These are phyloP conservation scores for Neoscytalidium dimidiatum DNA, from an alignment of 2,329 filamentous ascomycete genomes.

Conservation along the genomic window DNA sequence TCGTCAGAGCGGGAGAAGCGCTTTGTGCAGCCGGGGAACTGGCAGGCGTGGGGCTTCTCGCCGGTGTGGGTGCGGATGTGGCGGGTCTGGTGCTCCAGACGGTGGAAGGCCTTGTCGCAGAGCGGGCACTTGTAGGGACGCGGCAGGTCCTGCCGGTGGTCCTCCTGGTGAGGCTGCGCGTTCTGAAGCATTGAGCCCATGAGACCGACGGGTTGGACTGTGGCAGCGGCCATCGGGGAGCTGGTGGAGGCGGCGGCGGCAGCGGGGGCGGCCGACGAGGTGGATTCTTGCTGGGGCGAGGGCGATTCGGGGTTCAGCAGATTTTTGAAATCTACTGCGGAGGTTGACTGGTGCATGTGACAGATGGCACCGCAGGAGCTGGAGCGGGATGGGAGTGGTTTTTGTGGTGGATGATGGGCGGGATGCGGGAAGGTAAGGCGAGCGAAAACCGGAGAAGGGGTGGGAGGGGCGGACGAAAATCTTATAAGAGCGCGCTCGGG, in stretches of 20 bases:
- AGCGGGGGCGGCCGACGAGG: slow-evolving; percentile 3
- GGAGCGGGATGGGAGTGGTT: background rate
- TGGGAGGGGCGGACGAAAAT: slow-evolving; percentile 36
- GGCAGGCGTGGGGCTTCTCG: slow-evolving; percentile 96
- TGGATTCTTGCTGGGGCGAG: background rate
- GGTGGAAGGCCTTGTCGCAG: slow-evolving; percentile 98
- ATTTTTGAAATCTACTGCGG: slow-evolving; percentile 39
- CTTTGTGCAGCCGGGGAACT: slow-evolving; percentile 94
- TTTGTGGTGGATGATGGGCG: slow-evolving; percentile 1
- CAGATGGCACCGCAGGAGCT: slow-evolving; percentile 17
- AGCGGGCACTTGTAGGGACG: slow-evolving; percentile 98
- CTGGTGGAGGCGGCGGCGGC: background rate
- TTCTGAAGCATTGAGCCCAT: slow-evolving; percentile 63
- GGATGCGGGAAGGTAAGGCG: slow-evolving; percentile 23
- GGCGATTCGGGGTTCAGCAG: slow-evolving; percentile 38
- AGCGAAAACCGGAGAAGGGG: slow-evolving; percentile 36
- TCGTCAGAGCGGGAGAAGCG: slow-evolving; percentile 96
- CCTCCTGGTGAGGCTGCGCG: slow-evolving; percentile 43
- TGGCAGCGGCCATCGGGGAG: slow-evolving; percentile 43
- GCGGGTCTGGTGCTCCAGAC: slow-evolving; percentile 86
- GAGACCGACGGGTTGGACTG: slow-evolving; percentile 50
- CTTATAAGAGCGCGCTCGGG: slow-evolving; percentile 30
- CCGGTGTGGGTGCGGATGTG: slow-evolving; percentile 98
- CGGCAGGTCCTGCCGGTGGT: slow-evolving; percentile 79
- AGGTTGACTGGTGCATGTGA: slow-evolving; percentile 42